Evolutionary conservation across 805 yeast species (phyloP).

Genomic region (Vanderwaltozyma polyspora): DNA sequence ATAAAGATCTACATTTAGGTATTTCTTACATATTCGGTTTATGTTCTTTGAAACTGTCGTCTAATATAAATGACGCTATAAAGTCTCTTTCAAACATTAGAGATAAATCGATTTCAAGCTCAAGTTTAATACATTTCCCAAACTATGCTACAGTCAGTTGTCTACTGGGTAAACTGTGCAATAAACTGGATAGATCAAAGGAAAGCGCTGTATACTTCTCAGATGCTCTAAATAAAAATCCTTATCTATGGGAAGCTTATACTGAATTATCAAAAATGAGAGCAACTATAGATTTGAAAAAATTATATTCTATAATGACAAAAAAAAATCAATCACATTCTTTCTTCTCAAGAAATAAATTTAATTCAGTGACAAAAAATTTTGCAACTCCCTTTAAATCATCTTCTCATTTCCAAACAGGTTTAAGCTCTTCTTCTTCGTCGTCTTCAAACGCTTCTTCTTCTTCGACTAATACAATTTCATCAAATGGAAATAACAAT

Average conservation of each 20-base stretch:
- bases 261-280: constrained; percentile 65
- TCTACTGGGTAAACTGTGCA: constrained; percentile 59
- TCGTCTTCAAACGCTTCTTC: constrained; percentile 1
- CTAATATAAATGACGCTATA: constrained; percentile 11
- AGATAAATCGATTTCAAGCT: background rate
- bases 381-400: constrained; percentile 8
- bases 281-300: constrained; percentile 41
- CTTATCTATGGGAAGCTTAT: constrained; percentile 78
- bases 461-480: constrained; percentile 6
- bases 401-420: too few species aligned
- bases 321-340: constrained; percentile 3
- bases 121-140: constrained; percentile 32
- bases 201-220: constrained; percentile 59
- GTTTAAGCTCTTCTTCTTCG: constrained; percentile 7
- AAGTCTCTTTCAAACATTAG: constrained; percentile 2
- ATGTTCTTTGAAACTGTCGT: constrained; percentile 30
- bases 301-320: constrained; percentile 7
- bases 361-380: constrained; percentile 1
- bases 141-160: constrained; percentile 60
- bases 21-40: constrained; percentile 68
- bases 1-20: constrained; percentile 48
- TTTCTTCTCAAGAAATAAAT: constrained; percentile 1
- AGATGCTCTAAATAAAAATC: constrained; percentile 60
- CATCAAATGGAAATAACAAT: constrained; percentile 6
- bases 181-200: constrained; percentile 45